Conservation (phyloP, 2,329 filamentous ascomycete genomes). For the Zopfia rhizophila region DNA sequence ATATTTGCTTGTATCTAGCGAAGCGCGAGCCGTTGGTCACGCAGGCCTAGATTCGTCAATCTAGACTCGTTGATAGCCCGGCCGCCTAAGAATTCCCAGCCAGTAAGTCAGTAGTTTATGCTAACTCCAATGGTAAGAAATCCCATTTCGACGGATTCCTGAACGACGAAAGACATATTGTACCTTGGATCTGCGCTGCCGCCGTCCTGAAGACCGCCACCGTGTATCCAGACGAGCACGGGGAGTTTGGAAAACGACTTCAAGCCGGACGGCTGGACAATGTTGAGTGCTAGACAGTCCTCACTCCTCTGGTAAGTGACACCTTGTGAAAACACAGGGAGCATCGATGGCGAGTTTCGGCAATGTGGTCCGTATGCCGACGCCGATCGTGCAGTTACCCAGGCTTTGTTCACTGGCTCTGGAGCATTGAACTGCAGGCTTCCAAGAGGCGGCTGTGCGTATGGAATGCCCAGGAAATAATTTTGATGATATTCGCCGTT, state of each 20-base stretch:
- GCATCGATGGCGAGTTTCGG: too few species aligned
- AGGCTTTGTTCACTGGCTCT: neutral
- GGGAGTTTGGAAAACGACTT: slow-evolving; percentile 43
- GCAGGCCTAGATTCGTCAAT: slow-evolving; percentile 51
- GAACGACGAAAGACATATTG: slow-evolving; percentile 44
- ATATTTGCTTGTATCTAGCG: slow-evolving; percentile 49
- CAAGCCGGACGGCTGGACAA: neutral
- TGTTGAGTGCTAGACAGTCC: slow-evolving; percentile 60
- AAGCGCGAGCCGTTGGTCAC: slow-evolving; percentile 51
- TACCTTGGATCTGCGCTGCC: slow-evolving; percentile 28
- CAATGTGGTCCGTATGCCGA: too few species aligned
- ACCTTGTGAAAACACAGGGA: too few species aligned
- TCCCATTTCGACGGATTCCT: slow-evolving; percentile 40
- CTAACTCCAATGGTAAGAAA: slow-evolving; percentile 48
- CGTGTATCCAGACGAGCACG: slow-evolving; percentile 52
- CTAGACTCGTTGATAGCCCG: slow-evolving; percentile 14
- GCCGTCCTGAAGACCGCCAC: slow-evolving; percentile 49
- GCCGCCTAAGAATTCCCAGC: slow-evolving; percentile 51
- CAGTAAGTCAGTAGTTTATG: slow-evolving; percentile 36
- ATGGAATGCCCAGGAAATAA: slow-evolving; percentile 42
- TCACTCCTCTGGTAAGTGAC: too few species aligned
- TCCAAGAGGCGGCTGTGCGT: slow-evolving; percentile 34
- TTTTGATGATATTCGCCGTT: too few species aligned
- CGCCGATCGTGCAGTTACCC: too few species aligned
- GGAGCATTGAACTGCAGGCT: slow-evolving; percentile 42